phyloP scores from a whole-genome alignment of 2,329 filamentous ascomycete genomes.

The Xylaria sp. region DNA sequence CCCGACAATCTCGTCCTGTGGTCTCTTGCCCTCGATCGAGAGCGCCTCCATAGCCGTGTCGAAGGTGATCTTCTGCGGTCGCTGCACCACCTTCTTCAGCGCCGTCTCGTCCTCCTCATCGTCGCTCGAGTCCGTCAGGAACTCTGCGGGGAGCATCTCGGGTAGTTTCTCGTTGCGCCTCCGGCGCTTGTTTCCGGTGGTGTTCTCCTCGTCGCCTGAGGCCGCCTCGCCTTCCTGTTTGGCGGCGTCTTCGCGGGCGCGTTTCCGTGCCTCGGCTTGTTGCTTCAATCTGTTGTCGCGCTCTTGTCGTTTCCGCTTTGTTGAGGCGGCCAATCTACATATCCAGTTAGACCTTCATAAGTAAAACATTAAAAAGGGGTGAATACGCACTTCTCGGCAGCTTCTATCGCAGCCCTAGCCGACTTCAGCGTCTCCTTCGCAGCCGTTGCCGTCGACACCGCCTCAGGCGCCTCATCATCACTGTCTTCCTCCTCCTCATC shows the following conservation, averaged over 20 bases:
- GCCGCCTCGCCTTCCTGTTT: constrained; percentile 1
- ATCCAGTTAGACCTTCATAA: no score
- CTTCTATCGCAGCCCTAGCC: constrained; percentile 43
- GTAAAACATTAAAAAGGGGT: not conserved
- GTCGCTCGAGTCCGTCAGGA: constrained; percentile 46
- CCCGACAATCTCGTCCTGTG: constrained; percentile 46
- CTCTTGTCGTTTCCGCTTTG: constrained; percentile 53
- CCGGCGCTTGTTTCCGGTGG: constrained; percentile 20
- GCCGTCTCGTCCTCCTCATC: constrained; percentile 22
- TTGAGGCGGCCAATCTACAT: constrained; percentile 43
- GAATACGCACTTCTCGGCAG: constrained; percentile 45
- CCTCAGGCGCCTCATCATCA: constrained; percentile 53
- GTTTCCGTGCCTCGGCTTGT: constrained; percentile 49
- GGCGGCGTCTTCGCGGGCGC: constrained; percentile 17
- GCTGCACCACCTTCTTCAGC: constrained; percentile 24
- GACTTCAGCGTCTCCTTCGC: constrained; percentile 44
- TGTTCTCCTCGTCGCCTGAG: constrained; percentile 19
- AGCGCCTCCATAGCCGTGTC: constrained; percentile 37
- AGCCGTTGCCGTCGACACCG: constrained; percentile 48
- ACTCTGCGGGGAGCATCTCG: constrained; percentile 47
- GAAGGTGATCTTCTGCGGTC: constrained; percentile 42
- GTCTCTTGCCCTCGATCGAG: constrained; percentile 35
- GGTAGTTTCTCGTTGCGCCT: constrained; percentile 38
- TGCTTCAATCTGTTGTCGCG: constrained; percentile 50
- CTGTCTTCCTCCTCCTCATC: constrained; percentile 37